A percentile compares a stretch with the other conserved stretches of the same genome.
phyloP scores from a whole-genome alignment of 257 asterid species.

The Leonotis leonurus region DNA sequence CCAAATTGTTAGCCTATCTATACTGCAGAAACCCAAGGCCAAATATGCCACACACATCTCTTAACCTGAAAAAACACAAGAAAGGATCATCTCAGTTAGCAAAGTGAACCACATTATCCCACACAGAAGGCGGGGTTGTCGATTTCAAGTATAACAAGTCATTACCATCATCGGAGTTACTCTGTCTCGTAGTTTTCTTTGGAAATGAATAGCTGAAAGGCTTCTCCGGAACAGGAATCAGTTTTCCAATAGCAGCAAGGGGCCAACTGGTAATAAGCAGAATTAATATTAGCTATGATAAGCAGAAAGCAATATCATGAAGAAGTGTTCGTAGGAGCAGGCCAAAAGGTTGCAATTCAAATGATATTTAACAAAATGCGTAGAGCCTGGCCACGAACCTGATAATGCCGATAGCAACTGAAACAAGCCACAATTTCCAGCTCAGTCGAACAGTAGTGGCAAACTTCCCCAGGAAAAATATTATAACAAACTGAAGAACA shows the following conservation, averaged over 20 bases:
- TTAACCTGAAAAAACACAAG: constrained; percentile 12
- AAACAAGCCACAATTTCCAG: constrained; percentile 92
- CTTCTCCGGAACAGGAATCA: constrained; percentile 41
- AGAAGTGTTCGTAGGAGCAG: too few species aligned
- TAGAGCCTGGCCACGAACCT: constrained; percentile 38
- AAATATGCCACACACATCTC: not conserved
- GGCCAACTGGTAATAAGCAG: constrained; percentile 40
- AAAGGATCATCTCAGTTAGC: not conserved
- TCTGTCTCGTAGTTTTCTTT: constrained; percentile 5
- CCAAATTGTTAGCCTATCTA: constrained; percentile 27
- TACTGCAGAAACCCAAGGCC: constrained; percentile 8
- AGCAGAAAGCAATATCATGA: not conserved
- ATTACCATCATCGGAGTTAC: constrained; percentile 19
- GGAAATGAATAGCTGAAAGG: constrained; percentile 23
- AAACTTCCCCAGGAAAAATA: constrained; percentile 83
- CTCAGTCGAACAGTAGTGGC: constrained; percentile 62
- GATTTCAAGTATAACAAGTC: not conserved
- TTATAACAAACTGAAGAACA: constrained; percentile 52
- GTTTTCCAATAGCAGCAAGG: constrained; percentile 41
- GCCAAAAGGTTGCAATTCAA: not conserved
- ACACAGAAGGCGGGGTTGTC: not conserved
- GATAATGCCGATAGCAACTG: constrained; percentile 57
- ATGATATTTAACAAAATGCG: not conserved
- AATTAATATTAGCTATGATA: not conserved
- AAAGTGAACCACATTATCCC: not conserved